A percentile compares a stretch with the other conserved stretches of the same genome.
Evolutionary conservation across 1,139 yeast species (phyloP).

Genomic region (Nakaseomyces bracarensis): DNA sequence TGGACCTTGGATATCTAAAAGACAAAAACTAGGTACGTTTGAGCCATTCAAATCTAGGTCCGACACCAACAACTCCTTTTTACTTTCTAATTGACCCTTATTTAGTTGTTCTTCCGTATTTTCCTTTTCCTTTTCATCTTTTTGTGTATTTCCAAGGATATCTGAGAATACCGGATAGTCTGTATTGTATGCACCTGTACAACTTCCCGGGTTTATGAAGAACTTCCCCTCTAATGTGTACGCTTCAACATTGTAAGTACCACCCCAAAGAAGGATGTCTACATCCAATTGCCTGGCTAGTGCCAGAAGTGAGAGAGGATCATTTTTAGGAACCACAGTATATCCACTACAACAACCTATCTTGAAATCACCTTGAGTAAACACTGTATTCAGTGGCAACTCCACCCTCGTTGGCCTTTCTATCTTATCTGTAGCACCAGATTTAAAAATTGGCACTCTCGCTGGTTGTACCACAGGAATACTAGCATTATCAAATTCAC

Average conservation of each 20-base stretch:
- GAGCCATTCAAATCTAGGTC: conserved; percentile 23
- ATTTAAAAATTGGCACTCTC: conserved; percentile 33
- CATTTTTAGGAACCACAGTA: conserved; percentile 75
- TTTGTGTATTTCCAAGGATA: conserved; percentile 10
- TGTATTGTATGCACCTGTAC: conserved; percentile 78
- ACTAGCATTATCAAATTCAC: conserved; percentile 51
- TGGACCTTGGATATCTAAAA: conserved; percentile 72
- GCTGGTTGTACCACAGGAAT: conserved; percentile 47
- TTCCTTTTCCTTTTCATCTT: conserved; percentile 16
- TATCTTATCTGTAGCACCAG: not conserved
- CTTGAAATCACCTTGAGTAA: conserved; percentile 60
- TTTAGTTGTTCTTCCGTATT: conserved; percentile 8
- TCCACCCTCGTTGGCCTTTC: conserved; percentile 37
- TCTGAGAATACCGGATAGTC: conserved; percentile 41
- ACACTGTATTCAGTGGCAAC: conserved; percentile 58
- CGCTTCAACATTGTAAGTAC: conserved; percentile 87
- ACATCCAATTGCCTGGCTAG: conserved; percentile 89
- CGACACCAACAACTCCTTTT: not conserved
- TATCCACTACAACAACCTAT: conserved; percentile 85
- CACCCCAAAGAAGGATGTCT: conserved; percentile 93
- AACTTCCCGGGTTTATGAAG: conserved; percentile 91
- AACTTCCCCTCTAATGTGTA: conserved; percentile 87
- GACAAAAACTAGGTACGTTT: conserved; percentile 79
- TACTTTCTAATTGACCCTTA: too few relatives aligned
- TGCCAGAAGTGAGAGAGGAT: conserved; percentile 73